These are phyloP conservation scores for Mycotypha africana DNA, from an alignment of 371 early-diverging fungal genomes.

Conservation along the genomic window DNA sequence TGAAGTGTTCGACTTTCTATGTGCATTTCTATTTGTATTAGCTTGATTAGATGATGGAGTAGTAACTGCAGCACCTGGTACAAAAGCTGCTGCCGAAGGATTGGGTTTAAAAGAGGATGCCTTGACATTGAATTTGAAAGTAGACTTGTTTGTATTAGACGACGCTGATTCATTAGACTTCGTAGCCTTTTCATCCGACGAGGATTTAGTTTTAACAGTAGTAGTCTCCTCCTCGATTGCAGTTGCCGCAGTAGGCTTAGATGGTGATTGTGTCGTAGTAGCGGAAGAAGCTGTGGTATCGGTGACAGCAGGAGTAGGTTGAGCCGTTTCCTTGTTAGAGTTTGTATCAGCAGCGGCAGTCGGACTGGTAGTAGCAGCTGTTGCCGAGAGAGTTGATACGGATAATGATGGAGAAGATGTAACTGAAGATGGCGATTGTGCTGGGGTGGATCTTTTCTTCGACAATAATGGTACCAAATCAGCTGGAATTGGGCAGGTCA, in stretches of 20 bases:
- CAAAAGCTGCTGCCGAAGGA: constrained; percentile 70
- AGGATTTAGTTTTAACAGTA: background rate
- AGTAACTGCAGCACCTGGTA: constrained; percentile 37
- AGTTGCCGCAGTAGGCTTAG: background rate
- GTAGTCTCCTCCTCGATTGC: background rate
- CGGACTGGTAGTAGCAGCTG: too few species aligned
- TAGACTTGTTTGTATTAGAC: constrained; percentile 20
- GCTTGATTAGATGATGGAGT: background rate
- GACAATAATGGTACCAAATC: constrained; percentile 70
- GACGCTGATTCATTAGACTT: background rate
- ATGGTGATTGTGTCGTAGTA: background rate
- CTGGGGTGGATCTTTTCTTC: constrained; percentile 19
- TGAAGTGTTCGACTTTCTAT: constrained; percentile 8
- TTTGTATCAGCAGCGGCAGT: constrained; percentile 1
- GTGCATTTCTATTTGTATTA: constrained; percentile 17
- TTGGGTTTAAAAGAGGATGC: constrained; percentile 89
- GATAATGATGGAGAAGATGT: too few species aligned
- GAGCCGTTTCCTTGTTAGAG: background rate
- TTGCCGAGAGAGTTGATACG: too few species aligned
- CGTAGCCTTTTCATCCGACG: constrained; percentile 1
- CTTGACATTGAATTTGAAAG: constrained; percentile 80
- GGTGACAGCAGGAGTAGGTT: background rate
- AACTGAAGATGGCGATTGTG: too few species aligned
- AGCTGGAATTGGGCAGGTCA: constrained; percentile 71
- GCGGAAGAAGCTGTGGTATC: background rate